Evolutionary conservation across 2,329 filamentous ascomycete species (phyloP).

Genomic region (Colletotrichum tamarilloi): DNA sequence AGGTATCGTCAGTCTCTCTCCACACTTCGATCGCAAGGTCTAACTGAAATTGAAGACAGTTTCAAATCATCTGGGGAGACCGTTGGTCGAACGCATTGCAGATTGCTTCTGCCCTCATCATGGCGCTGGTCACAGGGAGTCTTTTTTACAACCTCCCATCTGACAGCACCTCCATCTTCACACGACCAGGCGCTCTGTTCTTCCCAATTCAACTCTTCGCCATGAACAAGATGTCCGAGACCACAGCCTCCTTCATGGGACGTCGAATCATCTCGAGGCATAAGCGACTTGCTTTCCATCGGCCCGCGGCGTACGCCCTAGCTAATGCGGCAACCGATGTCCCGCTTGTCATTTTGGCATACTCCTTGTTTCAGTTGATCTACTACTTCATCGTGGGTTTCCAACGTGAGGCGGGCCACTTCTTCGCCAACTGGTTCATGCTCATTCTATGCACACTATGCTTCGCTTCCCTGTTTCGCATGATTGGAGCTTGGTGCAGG

Average conservation of each 20-base stretch:
- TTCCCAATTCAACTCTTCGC: conserved; percentile 70
- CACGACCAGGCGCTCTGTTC: conserved; percentile 67
- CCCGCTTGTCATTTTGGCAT: conserved; percentile 65
- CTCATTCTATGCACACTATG: conserved; percentile 74
- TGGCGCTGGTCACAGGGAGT: conserved; percentile 71
- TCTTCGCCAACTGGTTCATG: conserved; percentile 81
- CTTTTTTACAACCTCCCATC: conserved; percentile 65
- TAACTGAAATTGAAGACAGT: conserved; percentile 57
- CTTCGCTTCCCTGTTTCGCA: conserved; percentile 82
- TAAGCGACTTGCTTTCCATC: conserved; percentile 59
- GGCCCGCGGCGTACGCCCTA: conserved; percentile 63
- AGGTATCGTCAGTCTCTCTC: not conserved
- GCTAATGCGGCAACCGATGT: conserved; percentile 65
- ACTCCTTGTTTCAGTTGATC: conserved; percentile 58
- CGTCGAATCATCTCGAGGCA: conserved; percentile 61
- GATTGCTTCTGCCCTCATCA: conserved; percentile 59
- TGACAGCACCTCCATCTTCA: conserved; percentile 62
- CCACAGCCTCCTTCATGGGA: conserved; percentile 55
- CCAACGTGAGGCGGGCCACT: conserved; percentile 64
- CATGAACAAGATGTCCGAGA: conserved; percentile 66
- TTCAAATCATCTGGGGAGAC: conserved; percentile 64
- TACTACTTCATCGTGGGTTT: conserved; percentile 68
- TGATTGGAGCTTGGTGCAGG: conserved; percentile 75
- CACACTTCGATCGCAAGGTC: conserved; percentile 58
- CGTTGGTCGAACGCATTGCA: conserved; percentile 57